These are phyloP conservation scores for Cymodocea nodosa DNA, from an alignment of 116 monocot species.

Conservation along the genomic window DNA sequence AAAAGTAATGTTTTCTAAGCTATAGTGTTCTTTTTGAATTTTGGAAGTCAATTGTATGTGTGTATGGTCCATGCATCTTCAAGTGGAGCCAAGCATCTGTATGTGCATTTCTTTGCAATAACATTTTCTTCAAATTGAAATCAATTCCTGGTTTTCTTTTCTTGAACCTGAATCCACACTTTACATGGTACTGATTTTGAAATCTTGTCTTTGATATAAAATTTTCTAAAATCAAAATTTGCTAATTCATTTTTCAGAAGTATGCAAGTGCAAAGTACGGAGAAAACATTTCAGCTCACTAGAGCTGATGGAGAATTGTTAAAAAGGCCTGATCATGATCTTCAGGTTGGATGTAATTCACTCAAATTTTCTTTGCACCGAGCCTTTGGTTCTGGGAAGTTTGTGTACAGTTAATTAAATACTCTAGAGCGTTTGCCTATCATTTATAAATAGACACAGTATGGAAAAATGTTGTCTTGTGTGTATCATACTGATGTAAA, in stretches of 20 bases:
- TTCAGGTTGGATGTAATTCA: constrained; percentile 50
- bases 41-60: too few relatives aligned
- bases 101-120: background rate
- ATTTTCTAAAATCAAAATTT: background rate
- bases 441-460: too few relatives aligned
- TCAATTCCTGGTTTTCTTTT: background rate
- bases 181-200: background rate
- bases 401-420: background rate
- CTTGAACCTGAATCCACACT: background rate
- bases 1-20: too few relatives aligned
- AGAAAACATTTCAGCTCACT: constrained; percentile 67
- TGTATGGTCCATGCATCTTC: too few relatives aligned
- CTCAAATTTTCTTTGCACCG: background rate
- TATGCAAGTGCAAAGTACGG: constrained; percentile 33
- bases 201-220: background rate
- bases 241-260: constrained; percentile 20
- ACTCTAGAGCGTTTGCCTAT: too few relatives aligned
- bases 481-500: too few relatives aligned
- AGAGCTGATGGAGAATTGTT: constrained; percentile 57
- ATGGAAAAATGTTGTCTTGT: too few relatives aligned
- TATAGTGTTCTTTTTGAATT: too few relatives aligned
- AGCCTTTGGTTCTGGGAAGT: background rate
- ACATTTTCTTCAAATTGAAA: background rate
- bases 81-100: background rate
- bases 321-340: constrained; percentile 73